Conservation (phyloP, 2,329 filamentous ascomycete species). For the Balansia obtecta region DNA sequence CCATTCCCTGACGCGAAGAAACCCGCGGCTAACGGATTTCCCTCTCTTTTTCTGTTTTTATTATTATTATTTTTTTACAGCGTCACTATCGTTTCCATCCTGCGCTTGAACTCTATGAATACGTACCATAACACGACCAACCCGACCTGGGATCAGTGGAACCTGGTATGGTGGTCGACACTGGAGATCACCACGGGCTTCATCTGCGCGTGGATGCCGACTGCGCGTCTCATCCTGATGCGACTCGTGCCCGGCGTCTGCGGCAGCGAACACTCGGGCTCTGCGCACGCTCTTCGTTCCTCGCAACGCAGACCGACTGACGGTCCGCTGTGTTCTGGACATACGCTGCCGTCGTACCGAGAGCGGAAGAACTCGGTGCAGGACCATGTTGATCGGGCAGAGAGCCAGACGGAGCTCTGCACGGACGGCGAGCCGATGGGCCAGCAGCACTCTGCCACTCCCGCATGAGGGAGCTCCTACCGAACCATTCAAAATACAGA, state of each 20-base stretch:
- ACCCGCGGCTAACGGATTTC: too few species aligned
- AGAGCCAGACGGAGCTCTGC: not conserved
- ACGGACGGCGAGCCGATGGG: not conserved
- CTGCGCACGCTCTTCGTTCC: not conserved
- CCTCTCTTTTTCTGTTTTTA: not conserved
- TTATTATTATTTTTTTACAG: too few species aligned
- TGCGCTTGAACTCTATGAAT: conserved; percentile 1
- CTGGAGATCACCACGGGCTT: conserved; percentile 3
- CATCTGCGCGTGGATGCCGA: conserved; percentile 4
- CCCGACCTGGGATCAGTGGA: conserved; percentile 4
- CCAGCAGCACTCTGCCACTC: not conserved
- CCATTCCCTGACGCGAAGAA: too few species aligned
- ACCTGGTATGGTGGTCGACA: conserved; percentile 1
- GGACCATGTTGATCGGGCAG: not conserved
- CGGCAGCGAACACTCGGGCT: not conserved
- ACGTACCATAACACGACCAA: conserved; percentile 1
- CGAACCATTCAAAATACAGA: too few species aligned
- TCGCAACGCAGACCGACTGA: not conserved
- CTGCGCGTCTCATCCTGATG: conserved; percentile 2
- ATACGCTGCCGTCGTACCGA: not conserved
- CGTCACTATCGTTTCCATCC: conserved; percentile 3
- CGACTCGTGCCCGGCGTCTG: not conserved
- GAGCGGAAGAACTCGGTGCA: not conserved
- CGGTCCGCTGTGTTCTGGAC: not conserved
- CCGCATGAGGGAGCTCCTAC: not conserved